These are phyloP conservation scores for Neolentinus lepideus DNA, from an alignment of 1,284 basidiomycete genomes.

Conservation along the genomic window DNA sequence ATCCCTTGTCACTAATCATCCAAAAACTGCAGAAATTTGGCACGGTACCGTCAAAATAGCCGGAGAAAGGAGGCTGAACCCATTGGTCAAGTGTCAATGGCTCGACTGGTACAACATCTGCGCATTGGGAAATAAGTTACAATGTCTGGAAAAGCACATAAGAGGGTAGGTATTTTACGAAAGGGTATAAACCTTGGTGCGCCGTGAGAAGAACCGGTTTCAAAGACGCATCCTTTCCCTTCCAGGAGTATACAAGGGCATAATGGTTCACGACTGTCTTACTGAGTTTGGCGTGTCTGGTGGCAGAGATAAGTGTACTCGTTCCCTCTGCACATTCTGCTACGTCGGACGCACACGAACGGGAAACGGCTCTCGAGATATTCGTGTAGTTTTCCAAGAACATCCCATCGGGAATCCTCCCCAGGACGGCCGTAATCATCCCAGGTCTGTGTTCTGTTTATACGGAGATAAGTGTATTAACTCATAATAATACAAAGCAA, in stretches of 20 bases:
- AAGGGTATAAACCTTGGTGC: constrained; percentile 31
- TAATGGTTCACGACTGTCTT: constrained; percentile 36
- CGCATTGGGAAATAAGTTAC: constrained; percentile 21
- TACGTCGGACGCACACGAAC: constrained; percentile 28
- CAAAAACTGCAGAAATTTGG: not conserved
- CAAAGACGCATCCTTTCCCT: constrained; percentile 34
- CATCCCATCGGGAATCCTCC: constrained; percentile 45
- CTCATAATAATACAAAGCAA: not conserved
- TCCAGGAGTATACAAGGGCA: constrained; percentile 40
- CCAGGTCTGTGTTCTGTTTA: constrained; percentile 14
- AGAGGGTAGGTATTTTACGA: not conserved
- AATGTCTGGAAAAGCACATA: constrained; percentile 9
- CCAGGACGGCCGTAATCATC: constrained; percentile 38
- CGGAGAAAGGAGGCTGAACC: constrained; percentile 37
- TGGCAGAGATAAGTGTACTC: not conserved
- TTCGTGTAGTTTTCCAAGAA: constrained; percentile 39
- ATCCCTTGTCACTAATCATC: constrained; percentile 1
- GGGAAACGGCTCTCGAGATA: constrained; percentile 41
- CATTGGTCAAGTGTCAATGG: constrained; percentile 28
- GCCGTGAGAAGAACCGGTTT: constrained; percentile 41
- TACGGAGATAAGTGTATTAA: not conserved
- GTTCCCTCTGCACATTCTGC: not conserved
- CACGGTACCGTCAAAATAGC: constrained; percentile 29
- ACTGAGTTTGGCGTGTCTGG: constrained; percentile 23
- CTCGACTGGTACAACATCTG: constrained; percentile 31